Evolutionary conservation across 345 rosid species (phyloP).

Genomic region (Murraya paniculata): DNA sequence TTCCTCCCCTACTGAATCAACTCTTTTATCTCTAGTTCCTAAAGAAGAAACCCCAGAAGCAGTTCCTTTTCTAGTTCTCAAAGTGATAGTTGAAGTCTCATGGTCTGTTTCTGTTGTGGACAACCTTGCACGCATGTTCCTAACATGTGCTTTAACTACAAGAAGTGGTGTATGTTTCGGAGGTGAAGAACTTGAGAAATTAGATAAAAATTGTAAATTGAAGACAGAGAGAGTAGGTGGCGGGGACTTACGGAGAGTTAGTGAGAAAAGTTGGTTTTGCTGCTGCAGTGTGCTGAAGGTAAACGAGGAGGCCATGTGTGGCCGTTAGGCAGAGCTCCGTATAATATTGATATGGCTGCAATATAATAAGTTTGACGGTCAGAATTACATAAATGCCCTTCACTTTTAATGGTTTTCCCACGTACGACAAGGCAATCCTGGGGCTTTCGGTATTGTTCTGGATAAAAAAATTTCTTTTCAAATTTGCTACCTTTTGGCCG

Average conservation of each 20-base stretch:
- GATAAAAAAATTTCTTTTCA: no score
- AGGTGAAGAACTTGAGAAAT: conserved; percentile 18
- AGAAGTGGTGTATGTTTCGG: conserved; percentile 19
- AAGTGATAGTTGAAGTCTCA: conserved; percentile 17
- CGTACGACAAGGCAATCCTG: background rate
- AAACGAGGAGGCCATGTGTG: conserved; percentile 52
- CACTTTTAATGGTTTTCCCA: background rate
- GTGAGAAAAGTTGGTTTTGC: conserved; percentile 23
- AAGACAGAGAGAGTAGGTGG: conserved; percentile 17
- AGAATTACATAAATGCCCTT: background rate
- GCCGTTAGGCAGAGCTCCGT: conserved; percentile 33
- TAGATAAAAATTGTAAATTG: conserved; percentile 23
- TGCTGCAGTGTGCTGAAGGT: conserved; percentile 27
- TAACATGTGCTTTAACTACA: conserved; percentile 11
- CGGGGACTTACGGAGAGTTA: conserved; percentile 31
- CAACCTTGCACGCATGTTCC: conserved; percentile 23
- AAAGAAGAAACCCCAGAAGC: conserved; percentile 29
- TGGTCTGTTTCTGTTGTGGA: conserved; percentile 24
- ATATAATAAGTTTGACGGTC: background rate
- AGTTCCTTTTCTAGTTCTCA: conserved; percentile 17
- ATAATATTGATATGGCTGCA: conserved; percentile 17
- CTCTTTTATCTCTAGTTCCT: conserved; percentile 12
- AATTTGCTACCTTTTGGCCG: background rate
- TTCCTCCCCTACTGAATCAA: conserved; percentile 30
- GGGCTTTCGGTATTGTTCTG: background rate